Evolutionary conservation across 2,329 filamentous ascomycete species (phyloP).

Genomic region (Parastagonospora nodorum): DNA sequence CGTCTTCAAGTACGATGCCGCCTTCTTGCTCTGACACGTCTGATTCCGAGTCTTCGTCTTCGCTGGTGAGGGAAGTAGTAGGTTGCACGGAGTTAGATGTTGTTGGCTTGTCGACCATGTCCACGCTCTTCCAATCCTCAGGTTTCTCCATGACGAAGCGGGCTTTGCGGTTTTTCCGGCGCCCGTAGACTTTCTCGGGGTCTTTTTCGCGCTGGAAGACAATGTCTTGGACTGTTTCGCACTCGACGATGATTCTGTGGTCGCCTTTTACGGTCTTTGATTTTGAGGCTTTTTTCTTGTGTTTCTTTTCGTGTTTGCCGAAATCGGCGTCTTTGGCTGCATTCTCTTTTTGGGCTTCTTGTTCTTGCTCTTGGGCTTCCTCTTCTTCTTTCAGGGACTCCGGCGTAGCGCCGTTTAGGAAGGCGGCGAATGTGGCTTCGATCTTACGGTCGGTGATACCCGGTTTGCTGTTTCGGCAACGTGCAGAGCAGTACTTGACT

Average conservation of each 20-base stretch:
- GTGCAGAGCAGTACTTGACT: slow-evolving; percentile 63
- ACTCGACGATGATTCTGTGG: slow-evolving; percentile 55
- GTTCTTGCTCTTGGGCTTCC: slow-evolving; percentile 2
- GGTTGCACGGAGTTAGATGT: slow-evolving; percentile 4
- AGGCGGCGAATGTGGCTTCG: slow-evolving; percentile 55
- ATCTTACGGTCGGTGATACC: slow-evolving; percentile 58
- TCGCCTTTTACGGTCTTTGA: slow-evolving; percentile 54
- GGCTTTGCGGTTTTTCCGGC: slow-evolving; percentile 53
- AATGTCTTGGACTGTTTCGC: slow-evolving; percentile 55
- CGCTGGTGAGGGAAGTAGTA: slow-evolving; percentile 6
- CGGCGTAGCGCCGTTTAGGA: slow-evolving; percentile 43
- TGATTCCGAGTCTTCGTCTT: slow-evolving; percentile 22
- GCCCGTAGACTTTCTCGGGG: slow-evolving; percentile 52
- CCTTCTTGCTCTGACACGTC: slow-evolving; percentile 14
- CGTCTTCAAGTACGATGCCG: slow-evolving; percentile 16
- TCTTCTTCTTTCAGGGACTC: slow-evolving; percentile 33
- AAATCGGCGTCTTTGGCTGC: background rate
- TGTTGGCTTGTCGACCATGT: slow-evolving; percentile 47
- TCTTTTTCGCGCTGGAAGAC: slow-evolving; percentile 56
- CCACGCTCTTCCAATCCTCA: slow-evolving; percentile 51
- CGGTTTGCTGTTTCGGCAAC: slow-evolving; percentile 60
- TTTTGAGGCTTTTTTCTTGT: slow-evolving; percentile 35
- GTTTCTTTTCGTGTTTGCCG: slow-evolving; percentile 16
- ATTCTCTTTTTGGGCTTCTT: slow-evolving; percentile 2
- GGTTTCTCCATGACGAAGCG: slow-evolving; percentile 46